Base-by-base conservation (phyloP, 441 rosid species). In the Adansonia rubrostipa region DNA sequence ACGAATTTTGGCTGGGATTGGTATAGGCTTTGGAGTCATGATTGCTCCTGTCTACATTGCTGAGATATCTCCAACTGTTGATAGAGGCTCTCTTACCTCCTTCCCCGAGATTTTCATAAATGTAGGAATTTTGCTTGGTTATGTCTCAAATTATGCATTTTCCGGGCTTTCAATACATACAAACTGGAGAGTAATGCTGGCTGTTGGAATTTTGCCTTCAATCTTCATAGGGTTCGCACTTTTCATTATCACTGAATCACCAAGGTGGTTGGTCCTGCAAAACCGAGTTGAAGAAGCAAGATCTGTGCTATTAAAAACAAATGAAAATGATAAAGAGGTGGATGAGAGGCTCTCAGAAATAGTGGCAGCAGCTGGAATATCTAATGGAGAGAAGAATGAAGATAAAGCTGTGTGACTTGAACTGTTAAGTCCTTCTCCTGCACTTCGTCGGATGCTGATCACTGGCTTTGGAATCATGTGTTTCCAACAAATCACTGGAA, bases 131-230 rank as follows among this genome's bases (percentile, higher is more conserved):
- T 81, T 95, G 77, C 94, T 93, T 1, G 99, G 99, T 64, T 95
- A 93, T 47, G 94, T 93, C 80, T 93, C 99, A 6, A 93, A 95
- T 78, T 95, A 90, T 65, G 93, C 87, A 7, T 95, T 92, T 79
- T 89, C 93, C 0, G 90, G 91, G 44, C 87, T 95, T 42, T 81
- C 97, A 4, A 88, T 76, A 54, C 92, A 92, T 79, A 86, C 79
- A 72, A 90, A 83, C 84, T 91, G 97, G 99, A 88, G 97, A 80
- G 80, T 93, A 54, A 95, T 93, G 99, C 96, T 95, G 24, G 98
- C 93, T 0, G 94, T 92, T 6, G 98, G 99, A 70, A 89, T 89
- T 77, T 80, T 91, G 68, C 98, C 98, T 28, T 92, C 97, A 0
- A 74, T 91, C 48, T 88, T 93, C 78, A 86, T 93, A 58, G 97